A percentile compares a stretch with the other conserved stretches of the same genome.
Conservation (phyloP, 441 rosid genomes). For the Gossypium trilobum region DNA sequence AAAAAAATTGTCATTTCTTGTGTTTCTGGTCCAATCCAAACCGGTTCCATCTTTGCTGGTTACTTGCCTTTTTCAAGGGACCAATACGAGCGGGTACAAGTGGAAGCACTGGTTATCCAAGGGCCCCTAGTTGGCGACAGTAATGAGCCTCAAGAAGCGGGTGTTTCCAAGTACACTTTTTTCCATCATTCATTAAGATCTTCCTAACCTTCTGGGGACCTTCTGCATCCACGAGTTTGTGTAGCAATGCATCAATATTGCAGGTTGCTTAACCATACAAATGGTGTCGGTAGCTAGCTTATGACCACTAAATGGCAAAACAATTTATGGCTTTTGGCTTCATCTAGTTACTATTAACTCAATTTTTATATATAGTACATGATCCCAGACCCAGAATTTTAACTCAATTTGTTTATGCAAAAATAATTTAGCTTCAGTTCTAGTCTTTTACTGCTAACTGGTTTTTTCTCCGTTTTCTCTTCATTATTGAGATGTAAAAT, state of each 20-base stretch:
- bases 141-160: conserved; percentile 76
- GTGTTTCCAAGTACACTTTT: not conserved
- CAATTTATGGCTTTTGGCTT: conserved; percentile 91
- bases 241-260: conserved; percentile 58
- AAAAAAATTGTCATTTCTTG: not conserved
- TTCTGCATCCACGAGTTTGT: conserved; percentile 33
- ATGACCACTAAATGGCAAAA: conserved; percentile 84
- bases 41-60: not conserved
- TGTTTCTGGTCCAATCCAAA: not conserved
- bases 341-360: conserved; percentile 1
- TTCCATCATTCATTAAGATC: not conserved
- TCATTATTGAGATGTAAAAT: not conserved
- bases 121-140: conserved; percentile 69
- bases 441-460: not conserved
- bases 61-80: not conserved
- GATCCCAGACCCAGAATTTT: not conserved
- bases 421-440: not conserved
- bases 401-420: not conserved
- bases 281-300: conserved; percentile 57
- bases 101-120: conserved; percentile 73
- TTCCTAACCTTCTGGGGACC: not conserved
- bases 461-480: not conserved
- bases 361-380: not conserved
- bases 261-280: conserved; percentile 61
- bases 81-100: conserved; percentile 47